Evolutionary conservation across 805 yeast species (phyloP).

Genomic region (Kodamaea nitidulidarum): DNA sequence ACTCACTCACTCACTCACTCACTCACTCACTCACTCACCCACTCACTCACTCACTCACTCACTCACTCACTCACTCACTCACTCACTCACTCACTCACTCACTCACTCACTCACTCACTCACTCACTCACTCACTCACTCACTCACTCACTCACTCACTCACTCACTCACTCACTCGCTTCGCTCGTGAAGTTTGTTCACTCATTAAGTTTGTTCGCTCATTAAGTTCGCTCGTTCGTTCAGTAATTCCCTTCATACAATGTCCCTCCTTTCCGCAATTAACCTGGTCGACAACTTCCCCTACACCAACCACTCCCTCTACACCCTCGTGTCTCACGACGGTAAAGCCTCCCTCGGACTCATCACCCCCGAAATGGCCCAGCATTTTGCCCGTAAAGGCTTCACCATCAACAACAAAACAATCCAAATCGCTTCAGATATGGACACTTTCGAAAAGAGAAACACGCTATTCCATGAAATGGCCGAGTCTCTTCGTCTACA

Average conservation of each 20-base stretch:
- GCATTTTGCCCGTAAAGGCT: slow-evolving; percentile 15
- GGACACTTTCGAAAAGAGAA: slow-evolving; percentile 40
- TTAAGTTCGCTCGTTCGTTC: no score
- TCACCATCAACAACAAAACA: slow-evolving; percentile 10
- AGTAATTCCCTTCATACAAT: neutral
- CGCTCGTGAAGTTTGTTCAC: no score
- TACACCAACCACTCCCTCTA: slow-evolving; percentile 19
- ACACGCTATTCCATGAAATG: slow-evolving; percentile 35
- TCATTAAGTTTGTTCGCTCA: no score
- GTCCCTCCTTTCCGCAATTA: slow-evolving; percentile 8
- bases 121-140: no score
- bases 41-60: no score
- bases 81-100: no score
- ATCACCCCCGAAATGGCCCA: slow-evolving; percentile 22
- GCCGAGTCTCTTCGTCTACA: slow-evolving; percentile 38
- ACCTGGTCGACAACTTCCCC: slow-evolving; percentile 30
- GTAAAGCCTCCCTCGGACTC: slow-evolving; percentile 25
- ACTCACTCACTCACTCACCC: no score
- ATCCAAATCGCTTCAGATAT: slow-evolving; percentile 27
- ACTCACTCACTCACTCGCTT: neutral
- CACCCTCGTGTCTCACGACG: slow-evolving; percentile 28
- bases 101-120: no score
- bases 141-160: no score
- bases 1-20: no score
- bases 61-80: no score